Conservation (phyloP, 352 stramenopile genomes). For the Pythium myriotylum region DNA sequence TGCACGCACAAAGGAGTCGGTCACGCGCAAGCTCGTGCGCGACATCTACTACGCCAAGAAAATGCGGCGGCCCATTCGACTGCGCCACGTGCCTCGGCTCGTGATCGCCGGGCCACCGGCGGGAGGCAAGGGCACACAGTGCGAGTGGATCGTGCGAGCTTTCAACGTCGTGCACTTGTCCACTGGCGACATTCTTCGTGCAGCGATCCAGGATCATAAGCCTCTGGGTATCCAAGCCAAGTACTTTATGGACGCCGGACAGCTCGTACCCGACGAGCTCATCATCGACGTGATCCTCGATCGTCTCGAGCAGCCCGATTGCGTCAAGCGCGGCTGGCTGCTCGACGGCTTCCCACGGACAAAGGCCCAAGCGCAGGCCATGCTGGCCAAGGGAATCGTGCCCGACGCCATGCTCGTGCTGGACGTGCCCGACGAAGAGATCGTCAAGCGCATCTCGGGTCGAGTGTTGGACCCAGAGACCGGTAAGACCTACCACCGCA, state of each 20-base stretch:
- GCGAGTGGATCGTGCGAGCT: constrained; percentile 88
- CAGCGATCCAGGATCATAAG: constrained; percentile 73
- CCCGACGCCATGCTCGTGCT: constrained; percentile 95
- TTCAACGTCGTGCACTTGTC: constrained; percentile 95
- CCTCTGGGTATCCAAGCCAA: constrained; percentile 83
- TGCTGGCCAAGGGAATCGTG: constrained; percentile 65
- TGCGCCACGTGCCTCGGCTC: constrained; percentile 61
- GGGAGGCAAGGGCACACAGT: constrained; percentile 96
- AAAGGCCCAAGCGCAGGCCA: constrained; percentile 73
- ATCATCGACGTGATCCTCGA: constrained; percentile 94
- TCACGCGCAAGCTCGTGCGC: constrained; percentile 44
- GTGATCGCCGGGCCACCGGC: constrained; percentile 94
- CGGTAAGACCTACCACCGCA: constrained; percentile 92
- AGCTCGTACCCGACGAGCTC: constrained; percentile 94
- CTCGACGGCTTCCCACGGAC: constrained; percentile 96
- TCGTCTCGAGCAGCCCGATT: constrained; percentile 74
- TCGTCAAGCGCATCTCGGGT: constrained; percentile 93
- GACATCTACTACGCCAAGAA: constrained; percentile 58
- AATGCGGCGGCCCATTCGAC: constrained; percentile 40
- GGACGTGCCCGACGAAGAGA: constrained; percentile 93
- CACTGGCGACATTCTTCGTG: constrained; percentile 94
- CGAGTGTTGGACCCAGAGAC: constrained; percentile 91
- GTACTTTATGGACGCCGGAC: constrained; percentile 90
- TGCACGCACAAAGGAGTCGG: constrained; percentile 43
- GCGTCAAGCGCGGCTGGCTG: constrained; percentile 80